Percentiles rank a stretch among this genome's conserved stretches.
phyloP scores from a whole-genome alignment of 805 yeast species.

The Lipomyces chichibuensis region DNA sequence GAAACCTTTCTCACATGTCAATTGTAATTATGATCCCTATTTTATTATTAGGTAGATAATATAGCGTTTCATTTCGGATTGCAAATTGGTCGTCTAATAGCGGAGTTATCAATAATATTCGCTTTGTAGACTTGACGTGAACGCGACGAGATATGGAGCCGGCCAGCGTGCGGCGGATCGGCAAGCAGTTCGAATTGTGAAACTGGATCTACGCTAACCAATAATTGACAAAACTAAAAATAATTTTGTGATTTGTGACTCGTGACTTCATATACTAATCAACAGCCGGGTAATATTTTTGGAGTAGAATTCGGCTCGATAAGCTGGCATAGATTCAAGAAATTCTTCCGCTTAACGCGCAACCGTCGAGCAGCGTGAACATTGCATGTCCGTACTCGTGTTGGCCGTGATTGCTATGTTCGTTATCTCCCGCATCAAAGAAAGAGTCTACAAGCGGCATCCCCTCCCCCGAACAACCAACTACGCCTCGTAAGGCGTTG shows the following conservation, averaged over 20 bases:
- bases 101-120: too few relatives aligned
- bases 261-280: too few relatives aligned
- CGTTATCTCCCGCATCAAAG: neutral
- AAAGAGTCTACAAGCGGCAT: neutral
- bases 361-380: neutral
- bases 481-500: neutral
- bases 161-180: neutral
- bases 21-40: neutral
- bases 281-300: neutral
- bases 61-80: neutral
- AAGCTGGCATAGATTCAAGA: neutral
- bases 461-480: neutral
- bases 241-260: too few relatives aligned
- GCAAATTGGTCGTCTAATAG: too few relatives aligned
- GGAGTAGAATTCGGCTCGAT: neutral
- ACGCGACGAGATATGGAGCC: neutral
- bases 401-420: neutral
- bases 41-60: neutral
- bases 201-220: too few relatives aligned
- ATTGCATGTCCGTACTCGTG: neutral
- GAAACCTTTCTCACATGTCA: slow-evolving; percentile 30
- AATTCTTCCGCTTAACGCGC: neutral
- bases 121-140: neutral
- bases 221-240: too few relatives aligned
- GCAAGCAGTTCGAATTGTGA: neutral